Evolutionary conservation across 31 red algal genomes (phyloP), one percentile per base, ranked within the genome.

Genomic region (Pterothamnion heteromorphum): DNA sequence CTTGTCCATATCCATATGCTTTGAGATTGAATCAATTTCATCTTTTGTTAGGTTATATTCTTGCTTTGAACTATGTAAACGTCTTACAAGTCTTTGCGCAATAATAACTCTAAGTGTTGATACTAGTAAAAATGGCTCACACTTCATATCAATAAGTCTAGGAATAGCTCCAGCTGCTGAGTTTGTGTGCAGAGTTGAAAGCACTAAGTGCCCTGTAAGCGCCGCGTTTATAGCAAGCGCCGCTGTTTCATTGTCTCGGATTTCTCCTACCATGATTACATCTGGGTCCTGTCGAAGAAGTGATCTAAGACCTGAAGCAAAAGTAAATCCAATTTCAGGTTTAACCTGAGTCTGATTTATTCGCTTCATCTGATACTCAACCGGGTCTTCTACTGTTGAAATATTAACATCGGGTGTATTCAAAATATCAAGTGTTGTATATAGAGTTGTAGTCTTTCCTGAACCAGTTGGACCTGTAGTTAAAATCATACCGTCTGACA

Each of bases 241-340:
- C 23, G 82, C 82, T 27, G 82, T 86, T 36, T 31, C 35, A 26
- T 86, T 39, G 34, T 86, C 82, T 39, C 82, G 82, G 35, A 86
- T 86, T 43, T 86, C 82, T 35, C 82, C 82, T 35, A 86, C 37
- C 82, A 86, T 86, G 34, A 86, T 86, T 26, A 86, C 34, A 43
- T 86, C 34, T 1, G 82, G 82, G 34, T 86, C 82, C 35, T 86
- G 82, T 36, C 82, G 26, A 27, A 86, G 24, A 43, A 43, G 24
- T 27, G 35, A 26, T 37, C 32, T 31, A 31, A 86, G 26, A 24
- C 28, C 82, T 26, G 32, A 27, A 39, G 82, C 32, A 37, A 86
- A 86, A 43, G 26, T 37, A 26, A 76, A 76, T 26, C 72, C 72
- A 76, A 76, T 76, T 26, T 26, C 72, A 26, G 23, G 26, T 76